Evolutionary conservation across 768 basidiomycete species (phyloP), one percentile per base, ranked within the genome.

Genomic region (Leccinum olivaceopallidum): DNA sequence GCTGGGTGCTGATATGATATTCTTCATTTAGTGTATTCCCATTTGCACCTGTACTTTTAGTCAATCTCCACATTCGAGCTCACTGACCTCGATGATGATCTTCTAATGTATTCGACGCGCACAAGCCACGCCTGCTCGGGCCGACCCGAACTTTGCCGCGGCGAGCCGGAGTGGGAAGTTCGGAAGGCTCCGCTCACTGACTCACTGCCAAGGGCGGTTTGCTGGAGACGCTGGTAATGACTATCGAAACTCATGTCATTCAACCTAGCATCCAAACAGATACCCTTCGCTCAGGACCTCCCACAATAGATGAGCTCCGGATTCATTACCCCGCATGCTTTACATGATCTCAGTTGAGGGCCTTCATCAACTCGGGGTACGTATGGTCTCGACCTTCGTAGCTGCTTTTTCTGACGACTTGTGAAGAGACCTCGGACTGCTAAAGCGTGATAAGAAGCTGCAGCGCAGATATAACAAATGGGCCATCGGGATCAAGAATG

Each of bases 331-430:
- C 90, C 14, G 79, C 87, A 5, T 85, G 82, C 63, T 91, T 91
- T 64, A 89, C 90, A 0, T 93, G 89, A 88, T 63, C 72, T 9
- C 85, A 93, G 69, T 75, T 93, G 28, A 92, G 86, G 75, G 81
- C 84, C 5, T 92, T 93, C 63, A 79, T 93, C 53, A 89, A 87
- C 69, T 89, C 90, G 59, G 90, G 90, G 89, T 89, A 71, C 48
- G 78, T 69, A 54, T 22, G 8, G 24, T 37, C 20, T 56, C 12
- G 24, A 30, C 28, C 13, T n/a, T n/a, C 30, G 13, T 39, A 13
- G 14, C 10, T 24, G 24, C 5, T 30, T n/a, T 8, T 4, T 26
- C 30, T 61, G 52, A 58, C 30, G 6, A 3, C 6, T 26, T 52
- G 55, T 44, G n/a, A 60, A 93, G 92, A 44, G 90, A 94, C 69